phyloP scores from a whole-genome alignment of 495 filamentous ascomycete species.

The Podospora appendiculata region DNA sequence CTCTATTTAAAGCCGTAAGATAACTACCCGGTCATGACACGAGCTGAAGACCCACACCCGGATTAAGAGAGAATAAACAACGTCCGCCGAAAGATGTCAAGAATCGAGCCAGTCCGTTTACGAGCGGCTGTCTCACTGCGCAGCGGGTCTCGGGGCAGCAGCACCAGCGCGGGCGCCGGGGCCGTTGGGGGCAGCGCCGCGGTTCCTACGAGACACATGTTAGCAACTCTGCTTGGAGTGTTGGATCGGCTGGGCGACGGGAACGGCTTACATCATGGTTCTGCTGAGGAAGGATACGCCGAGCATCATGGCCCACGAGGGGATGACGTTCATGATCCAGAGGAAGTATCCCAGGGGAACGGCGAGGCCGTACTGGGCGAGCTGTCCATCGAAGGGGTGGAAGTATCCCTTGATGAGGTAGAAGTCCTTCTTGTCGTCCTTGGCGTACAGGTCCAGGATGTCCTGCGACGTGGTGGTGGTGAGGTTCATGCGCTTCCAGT shows the following conservation, averaged over 20 bases:
- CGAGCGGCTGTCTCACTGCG: not conserved
- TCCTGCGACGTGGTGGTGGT: conserved; percentile 57
- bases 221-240: too few species aligned
- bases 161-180: not conserved
- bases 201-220: conserved; percentile 16
- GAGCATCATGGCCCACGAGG: conserved; percentile 66
- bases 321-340: conserved; percentile 56
- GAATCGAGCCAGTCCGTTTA: not conserved
- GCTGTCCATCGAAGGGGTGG: conserved; percentile 70
- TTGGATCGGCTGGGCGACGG: not conserved
- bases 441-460: conserved; percentile 54
- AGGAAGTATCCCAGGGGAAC: conserved; percentile 65
- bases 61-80: too few species aligned
- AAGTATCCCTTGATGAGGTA: conserved; percentile 61
- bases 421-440: conserved; percentile 51
- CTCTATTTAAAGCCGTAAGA: too few species aligned
- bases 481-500: conserved; percentile 53
- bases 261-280: conserved; percentile 69
- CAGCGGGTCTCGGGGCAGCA: not conserved
- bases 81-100: too few species aligned
- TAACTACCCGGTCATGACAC: too few species aligned
- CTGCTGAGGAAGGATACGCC: conserved; percentile 73
- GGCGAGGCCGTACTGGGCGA: conserved; percentile 57
- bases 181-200: conserved; percentile 8
- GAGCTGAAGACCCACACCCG: too few species aligned